These are phyloP conservation scores for Ceratocystis albifundus DNA, from an alignment of 2,329 filamentous ascomycete species.

Conservation along the genomic window DNA sequence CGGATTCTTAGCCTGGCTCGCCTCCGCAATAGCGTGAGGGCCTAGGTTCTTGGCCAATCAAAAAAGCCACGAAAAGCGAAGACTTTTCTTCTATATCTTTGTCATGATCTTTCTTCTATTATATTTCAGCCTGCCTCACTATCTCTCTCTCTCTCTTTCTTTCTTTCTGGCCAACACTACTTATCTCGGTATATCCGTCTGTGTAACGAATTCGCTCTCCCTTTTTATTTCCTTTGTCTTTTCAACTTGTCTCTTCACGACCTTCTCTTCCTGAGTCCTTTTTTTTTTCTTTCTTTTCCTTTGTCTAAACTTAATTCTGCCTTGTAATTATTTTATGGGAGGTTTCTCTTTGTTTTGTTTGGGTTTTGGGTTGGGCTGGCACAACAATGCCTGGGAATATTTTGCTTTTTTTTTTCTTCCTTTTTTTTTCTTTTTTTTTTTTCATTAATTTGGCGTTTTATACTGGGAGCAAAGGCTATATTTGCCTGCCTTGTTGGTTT, in stretches of 20 bases:
- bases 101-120: constrained; percentile 9
- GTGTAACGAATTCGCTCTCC: constrained; percentile 16
- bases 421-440: neutral
- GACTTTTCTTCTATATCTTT: constrained; percentile 10
- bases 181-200: neutral
- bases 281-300: constrained; percentile 7
- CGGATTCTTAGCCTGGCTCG: constrained; percentile 20
- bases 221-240: constrained; percentile 15
- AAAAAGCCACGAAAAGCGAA: neutral
- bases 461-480: neutral
- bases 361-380: too few relatives aligned
- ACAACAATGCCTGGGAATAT: too few relatives aligned
- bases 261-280: neutral
- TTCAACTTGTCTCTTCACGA: constrained; percentile 12
- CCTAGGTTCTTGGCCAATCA: neutral
- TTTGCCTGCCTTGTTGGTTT: neutral
- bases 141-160: too few relatives aligned
- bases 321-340: neutral
- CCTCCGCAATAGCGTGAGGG: constrained; percentile 16
- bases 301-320: constrained; percentile 6
- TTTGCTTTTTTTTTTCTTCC: neutral
- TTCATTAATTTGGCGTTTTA: neutral
- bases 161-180: neutral
- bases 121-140: neutral
- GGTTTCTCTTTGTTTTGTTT: neutral